These are phyloP conservation scores for Tetrahymena malaccensis DNA, from an alignment of 73 alveolate species.

Conservation along the genomic window DNA sequence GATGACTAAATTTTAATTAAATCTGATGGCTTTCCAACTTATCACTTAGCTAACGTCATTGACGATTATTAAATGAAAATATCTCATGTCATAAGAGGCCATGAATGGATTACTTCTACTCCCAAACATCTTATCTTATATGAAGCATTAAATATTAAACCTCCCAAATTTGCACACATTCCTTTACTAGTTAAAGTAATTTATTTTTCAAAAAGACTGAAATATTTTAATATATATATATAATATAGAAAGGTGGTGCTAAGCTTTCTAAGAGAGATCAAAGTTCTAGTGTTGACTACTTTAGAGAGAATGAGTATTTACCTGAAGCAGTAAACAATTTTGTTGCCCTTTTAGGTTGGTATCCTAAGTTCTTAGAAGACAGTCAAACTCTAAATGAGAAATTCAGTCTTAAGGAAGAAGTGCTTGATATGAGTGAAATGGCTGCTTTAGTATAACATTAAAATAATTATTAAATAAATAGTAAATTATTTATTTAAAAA, in stretches of 20 bases:
- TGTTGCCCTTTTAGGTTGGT: constrained; percentile 62
- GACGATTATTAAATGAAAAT: constrained; percentile 63
- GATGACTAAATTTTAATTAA: constrained; percentile 60
- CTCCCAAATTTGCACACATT: constrained; percentile 56
- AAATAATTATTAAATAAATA: not conserved
- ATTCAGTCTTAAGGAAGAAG: constrained; percentile 35
- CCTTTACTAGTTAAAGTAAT: constrained; percentile 31
- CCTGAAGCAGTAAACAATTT: constrained; percentile 55
- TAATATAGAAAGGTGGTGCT: constrained; percentile 14
- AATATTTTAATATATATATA: not conserved
- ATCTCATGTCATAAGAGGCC: constrained; percentile 70
- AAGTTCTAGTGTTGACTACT: constrained; percentile 36
- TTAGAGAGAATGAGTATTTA: constrained; percentile 44
- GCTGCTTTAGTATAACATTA: not conserved
- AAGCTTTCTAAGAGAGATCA: constrained; percentile 52
- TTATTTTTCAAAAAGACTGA: not conserved
- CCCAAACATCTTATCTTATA: constrained; percentile 56
- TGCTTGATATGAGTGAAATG: not conserved
- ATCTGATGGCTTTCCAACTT: constrained; percentile 60
- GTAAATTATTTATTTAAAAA: not conserved
- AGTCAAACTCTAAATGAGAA: constrained; percentile 3
- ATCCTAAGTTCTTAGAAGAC: constrained; percentile 49
- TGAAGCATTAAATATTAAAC: constrained; percentile 25
- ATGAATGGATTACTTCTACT: constrained; percentile 63
- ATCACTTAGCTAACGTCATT: constrained; percentile 58